Conservation (phyloP, 129 eudicot genomes). For the Flaveria trinervia region DNA sequence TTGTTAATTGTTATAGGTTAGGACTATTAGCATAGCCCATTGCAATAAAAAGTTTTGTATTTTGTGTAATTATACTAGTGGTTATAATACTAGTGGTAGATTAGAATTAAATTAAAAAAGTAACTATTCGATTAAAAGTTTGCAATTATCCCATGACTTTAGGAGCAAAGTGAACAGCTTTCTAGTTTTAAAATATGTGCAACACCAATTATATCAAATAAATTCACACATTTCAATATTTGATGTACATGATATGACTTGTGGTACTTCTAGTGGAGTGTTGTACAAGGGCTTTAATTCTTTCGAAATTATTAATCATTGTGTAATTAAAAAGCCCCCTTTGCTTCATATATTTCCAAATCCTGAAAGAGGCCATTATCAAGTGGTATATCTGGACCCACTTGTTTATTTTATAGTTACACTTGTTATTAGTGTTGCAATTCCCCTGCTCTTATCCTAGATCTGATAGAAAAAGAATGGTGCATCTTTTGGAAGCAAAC, state of each 20-base stretch:
- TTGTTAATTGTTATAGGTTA: no score
- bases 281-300: conserved; percentile 11
- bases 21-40: no score
- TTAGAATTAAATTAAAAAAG: no score
- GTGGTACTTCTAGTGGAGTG: conserved; percentile 19
- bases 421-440: conserved; percentile 28
- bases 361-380: conserved; percentile 25
- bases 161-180: conserved; percentile 23
- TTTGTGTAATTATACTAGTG: no score
- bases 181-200: background rate
- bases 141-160: conserved; percentile 9
- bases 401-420: conserved; percentile 16
- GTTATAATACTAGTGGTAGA: no score
- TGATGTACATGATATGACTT: conserved; percentile 7
- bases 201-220: background rate
- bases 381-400: conserved; percentile 32
- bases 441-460: conserved; percentile 31
- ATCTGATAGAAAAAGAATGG: conserved; percentile 25
- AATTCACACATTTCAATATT: background rate
- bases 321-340: conserved; percentile 16
- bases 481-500: conserved; percentile 20
- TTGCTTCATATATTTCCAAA: conserved; percentile 39
- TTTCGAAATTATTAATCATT: background rate
- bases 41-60: no score
- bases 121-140: no score